Evolutionary conservation across 305 asterid species (phyloP).

Genomic region (Fraxinus sp.): DNA sequence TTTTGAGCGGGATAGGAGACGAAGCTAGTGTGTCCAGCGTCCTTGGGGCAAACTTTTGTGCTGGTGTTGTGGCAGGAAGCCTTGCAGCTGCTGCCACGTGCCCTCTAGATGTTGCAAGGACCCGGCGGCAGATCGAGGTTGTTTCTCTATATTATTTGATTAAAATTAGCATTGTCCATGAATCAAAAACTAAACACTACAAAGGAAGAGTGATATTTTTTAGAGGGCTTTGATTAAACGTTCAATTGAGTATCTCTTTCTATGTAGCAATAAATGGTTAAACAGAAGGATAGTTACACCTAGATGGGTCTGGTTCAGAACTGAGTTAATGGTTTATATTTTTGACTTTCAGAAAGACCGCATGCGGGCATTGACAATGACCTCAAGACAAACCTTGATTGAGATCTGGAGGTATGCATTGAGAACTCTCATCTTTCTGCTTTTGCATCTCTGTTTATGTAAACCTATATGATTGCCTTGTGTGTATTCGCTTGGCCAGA

Average conservation of each 20-base stretch:
- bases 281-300: background rate
- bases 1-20: constrained; percentile 53
- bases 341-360: constrained; percentile 67
- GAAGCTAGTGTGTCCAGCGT: constrained; percentile 47
- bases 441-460: background rate
- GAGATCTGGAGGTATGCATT: constrained; percentile 77
- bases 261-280: background rate
- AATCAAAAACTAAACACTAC: background rate
- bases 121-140: constrained; percentile 90
- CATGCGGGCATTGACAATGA: constrained; percentile 61
- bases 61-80: constrained; percentile 88
- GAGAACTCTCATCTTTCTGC: background rate
- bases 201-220: background rate
- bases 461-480: too few relatives aligned
- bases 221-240: background rate
- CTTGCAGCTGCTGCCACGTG: constrained; percentile 80
- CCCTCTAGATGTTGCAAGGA: constrained; percentile 92
- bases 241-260: background rate
- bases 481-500: background rate
- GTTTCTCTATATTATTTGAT: constrained; percentile 11
- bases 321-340: background rate
- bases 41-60: constrained; percentile 79
- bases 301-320: background rate
- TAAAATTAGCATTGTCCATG: background rate
- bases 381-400: constrained; percentile 59